A percentile compares a stretch with the other conserved stretches of the same genome.
These are phyloP conservation scores for Termitomyces sp. DNA, from an alignment of 768 basidiomycete genomes.

Conservation along the genomic window DNA sequence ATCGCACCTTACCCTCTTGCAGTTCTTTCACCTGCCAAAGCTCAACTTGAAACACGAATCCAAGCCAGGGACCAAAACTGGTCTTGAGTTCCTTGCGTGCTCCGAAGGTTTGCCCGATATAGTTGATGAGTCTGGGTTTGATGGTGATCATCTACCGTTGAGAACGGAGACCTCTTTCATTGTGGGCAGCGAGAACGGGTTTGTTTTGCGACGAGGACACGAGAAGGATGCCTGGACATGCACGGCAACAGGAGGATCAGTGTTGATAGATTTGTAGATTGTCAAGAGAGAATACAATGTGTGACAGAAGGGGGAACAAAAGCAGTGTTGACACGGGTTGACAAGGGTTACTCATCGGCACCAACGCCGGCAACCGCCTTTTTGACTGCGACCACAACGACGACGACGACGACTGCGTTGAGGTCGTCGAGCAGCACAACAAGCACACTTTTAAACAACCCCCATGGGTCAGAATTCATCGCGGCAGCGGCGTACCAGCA, in stretches of 20 bases:
- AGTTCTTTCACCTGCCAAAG: constrained; percentile 39
- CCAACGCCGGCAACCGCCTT: constrained; percentile 14
- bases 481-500: constrained; percentile 11
- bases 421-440: constrained; percentile 4
- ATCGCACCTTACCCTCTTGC: not conserved
- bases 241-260: constrained; percentile 29
- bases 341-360: constrained; percentile 12
- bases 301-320: not conserved
- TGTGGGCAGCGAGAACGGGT: constrained; percentile 52
- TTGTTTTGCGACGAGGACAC: constrained; percentile 25
- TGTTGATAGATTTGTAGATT: constrained; percentile 12
- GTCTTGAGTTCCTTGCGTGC: constrained; percentile 11
- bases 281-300: not conserved
- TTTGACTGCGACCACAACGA: constrained; percentile 1
- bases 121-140: not conserved
- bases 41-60: constrained; percentile 6
- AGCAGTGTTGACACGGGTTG: constrained; percentile 7
- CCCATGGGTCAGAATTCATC: constrained; percentile 1
- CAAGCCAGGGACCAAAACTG: not conserved
- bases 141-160: constrained; percentile 5
- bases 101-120: constrained; percentile 14
- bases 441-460: not conserved
- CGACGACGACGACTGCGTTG: not conserved
- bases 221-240: constrained; percentile 33
- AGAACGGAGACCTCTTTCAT: constrained; percentile 29